Base-by-base conservation (phyloP, 169 alveolate genomes). In the Plasmodium adleri region DNA sequence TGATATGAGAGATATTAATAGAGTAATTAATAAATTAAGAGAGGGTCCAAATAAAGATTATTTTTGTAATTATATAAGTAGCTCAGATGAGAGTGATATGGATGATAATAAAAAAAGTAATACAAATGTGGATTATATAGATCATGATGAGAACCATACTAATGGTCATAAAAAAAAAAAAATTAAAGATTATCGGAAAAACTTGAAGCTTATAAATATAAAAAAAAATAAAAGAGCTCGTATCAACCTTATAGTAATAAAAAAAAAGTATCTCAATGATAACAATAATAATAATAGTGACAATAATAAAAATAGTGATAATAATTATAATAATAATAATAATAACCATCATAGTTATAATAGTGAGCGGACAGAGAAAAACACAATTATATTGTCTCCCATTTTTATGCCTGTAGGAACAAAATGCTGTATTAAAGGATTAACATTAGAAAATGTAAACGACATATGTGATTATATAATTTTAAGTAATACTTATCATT, bases 381-480 rank as follows among this genome's bases (percentile, higher is more conserved):
- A 64, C 99, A 99, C 20, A 99, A 98, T 94, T 45, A 99, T 99
- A 3, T 88, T 94, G 56, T 98, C 99, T 9, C 99, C 99, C 10
- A 96, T 98, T 0, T 98, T 98, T 92, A 98, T 98, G 99, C 99
- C 99, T 15, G 99, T 98, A 15, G 99, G 99, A 8, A 99, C 99
- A 15, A 97, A 98, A 91, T 99, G 99, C 50, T 96, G 99, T 32
- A 87, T 95, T 63, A 95, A 95, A 72, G 96, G 95, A 15, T 15
- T 95, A 26, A 70, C 60, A 22, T 71, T 58, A 50, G 93, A 92
- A 47, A 76, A 90, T 56, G 94, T 89, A 60, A 91, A 94, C 12
- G 62, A 83, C 1, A 88, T 93, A 3, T 88, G 90, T 43, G 26
- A 92, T 24, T 93, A 95, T 72, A 93, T 95, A 94, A 94, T 98